A percentile compares a stretch with the other conserved stretches of the same genome.
Evolutionary conservation across 176 grass and related monocot genomes (phyloP).

Genomic region (Oryza coarctata): DNA sequence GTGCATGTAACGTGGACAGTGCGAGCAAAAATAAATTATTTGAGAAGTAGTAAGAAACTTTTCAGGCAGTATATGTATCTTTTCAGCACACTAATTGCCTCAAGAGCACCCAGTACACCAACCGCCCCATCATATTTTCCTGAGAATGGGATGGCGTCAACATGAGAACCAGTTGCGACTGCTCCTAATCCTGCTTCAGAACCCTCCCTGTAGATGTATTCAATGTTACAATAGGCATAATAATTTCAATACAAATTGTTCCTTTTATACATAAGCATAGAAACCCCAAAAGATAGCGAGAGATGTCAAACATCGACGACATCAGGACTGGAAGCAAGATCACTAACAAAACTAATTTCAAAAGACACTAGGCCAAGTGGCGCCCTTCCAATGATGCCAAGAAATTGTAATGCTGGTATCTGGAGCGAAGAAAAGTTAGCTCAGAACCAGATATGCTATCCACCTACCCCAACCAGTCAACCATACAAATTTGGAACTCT

Average conservation of each 20-base stretch:
- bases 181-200: conserved; percentile 59
- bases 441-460: neutral
- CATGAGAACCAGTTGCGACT: conserved; percentile 91
- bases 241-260: neutral
- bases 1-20: neutral
- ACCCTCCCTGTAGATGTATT: conserved; percentile 65
- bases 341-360: neutral
- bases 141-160: conserved; percentile 97
- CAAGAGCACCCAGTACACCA: conserved; percentile 88
- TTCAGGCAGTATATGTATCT: conserved; percentile 34
- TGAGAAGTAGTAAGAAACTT: conserved; percentile 6
- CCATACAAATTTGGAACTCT: neutral
- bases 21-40: neutral
- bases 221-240: neutral
- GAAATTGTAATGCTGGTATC: neutral
- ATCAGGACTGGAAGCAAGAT: neutral
- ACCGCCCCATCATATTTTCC: conserved; percentile 96
- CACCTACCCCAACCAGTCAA: neutral
- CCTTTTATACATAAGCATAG: neutral
- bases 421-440: neutral
- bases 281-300: neutral
- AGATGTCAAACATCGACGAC: neutral
- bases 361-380: neutral
- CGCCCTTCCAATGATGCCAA: neutral
- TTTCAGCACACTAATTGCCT: conserved; percentile 78